Percentiles rank a stretch among this genome's conserved stretches.
Evolutionary conservation across 1,284 basidiomycete genomes (phyloP).

Genomic region (Chondrostereum purpureum): DNA sequence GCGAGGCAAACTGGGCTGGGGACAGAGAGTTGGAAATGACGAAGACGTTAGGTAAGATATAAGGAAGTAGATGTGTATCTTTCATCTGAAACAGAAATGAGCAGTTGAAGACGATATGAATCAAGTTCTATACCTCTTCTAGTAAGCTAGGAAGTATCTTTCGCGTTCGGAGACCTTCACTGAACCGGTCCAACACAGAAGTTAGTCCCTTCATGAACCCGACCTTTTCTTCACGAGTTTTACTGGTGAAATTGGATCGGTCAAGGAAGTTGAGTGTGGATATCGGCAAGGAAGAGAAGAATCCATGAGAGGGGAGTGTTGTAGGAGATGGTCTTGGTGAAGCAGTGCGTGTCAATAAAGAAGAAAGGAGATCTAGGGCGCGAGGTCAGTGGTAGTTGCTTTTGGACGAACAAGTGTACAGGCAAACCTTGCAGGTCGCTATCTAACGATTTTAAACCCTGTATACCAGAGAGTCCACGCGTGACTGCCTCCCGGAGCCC

Average conservation of each 20-base stretch:
- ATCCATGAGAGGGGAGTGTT: conserved; percentile 75
- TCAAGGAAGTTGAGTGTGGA: conserved; percentile 97
- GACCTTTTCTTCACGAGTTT: conserved; percentile 92
- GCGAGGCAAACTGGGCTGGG: conserved; percentile 74
- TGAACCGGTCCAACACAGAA: conserved; percentile 80
- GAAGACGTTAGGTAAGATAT: conserved; percentile 98
- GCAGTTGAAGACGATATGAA: conserved; percentile 15
- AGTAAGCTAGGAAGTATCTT: conserved; percentile 94
- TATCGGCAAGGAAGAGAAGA: conserved; percentile 96
- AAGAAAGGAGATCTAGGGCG: conserved; percentile 62
- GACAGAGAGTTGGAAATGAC: conserved; percentile 78
- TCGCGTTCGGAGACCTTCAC: conserved; percentile 78
- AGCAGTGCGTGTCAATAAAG: conserved; percentile 76
- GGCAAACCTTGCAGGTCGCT: conserved; percentile 59
- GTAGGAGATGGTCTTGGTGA: conserved; percentile 69
- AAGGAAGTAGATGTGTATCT: conserved; percentile 85
- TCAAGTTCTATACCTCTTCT: conserved; percentile 87
- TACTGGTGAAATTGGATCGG: conserved; percentile 90
- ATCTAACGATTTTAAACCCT: conserved; percentile 58
- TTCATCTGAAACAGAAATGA: conserved; percentile 66
- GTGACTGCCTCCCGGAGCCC: conserved; percentile 65
- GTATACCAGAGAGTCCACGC: conserved; percentile 31
- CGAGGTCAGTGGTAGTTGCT: not conserved
- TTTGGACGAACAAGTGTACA: conserved; percentile 1
- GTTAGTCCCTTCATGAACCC: conserved; percentile 92